Evolutionary conservation across 495 filamentous ascomycete species (phyloP), one percentile per base, ranked within the genome.

Genomic region (Melanomma pulvis-pyrius): DNA sequence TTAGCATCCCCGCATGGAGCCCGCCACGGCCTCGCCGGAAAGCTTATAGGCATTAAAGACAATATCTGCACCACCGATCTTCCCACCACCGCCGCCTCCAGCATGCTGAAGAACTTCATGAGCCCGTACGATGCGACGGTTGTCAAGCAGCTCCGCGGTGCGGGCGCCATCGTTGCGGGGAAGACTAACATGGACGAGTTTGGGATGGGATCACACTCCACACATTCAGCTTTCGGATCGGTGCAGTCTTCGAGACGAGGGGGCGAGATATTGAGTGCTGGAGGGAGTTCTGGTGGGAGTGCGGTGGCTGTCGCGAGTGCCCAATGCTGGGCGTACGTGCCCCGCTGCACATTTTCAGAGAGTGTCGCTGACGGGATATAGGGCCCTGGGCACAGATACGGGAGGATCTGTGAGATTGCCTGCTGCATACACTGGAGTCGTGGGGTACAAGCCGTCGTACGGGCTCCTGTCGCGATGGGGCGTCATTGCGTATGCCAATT

Each of bases 141-240:
- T 34, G 85, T 96, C 29, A 73, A 82, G 50, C 80, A 81, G 71
- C 81, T 96, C 49, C 82, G 84, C 67, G 71, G 80, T 53, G 81
- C 86, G 22, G 91, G 91, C 41, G 88, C 87, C 5, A 74, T 82
- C 21, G 74, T 96, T 3, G 81, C 85, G 17, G 89, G 89, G 8
- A 97, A 96, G 75, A 92, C 92, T 0, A 96, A 96, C 75, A 82
- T 98, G 70, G 94, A 98, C 80, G 94, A 98, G 74, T 98, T 98
- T 77, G 94, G 94, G 22, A 98, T 98, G 94, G 94, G 94, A 39
- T 96, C 92, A 12, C 90, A 98, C 78, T 92, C 91, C 17, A 83
- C 82, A 1, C 77, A 92, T 73, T 96, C 93, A 21, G 74, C 75
- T 57, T 89, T 89, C 73, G 93, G 90, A 3, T 70, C 85, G 22